Evolutionary conservation across 2,329 filamentous ascomycete species (phyloP), one percentile per base, ranked within the genome.

Genomic region (Pyricularia pennisetigena): DNA sequence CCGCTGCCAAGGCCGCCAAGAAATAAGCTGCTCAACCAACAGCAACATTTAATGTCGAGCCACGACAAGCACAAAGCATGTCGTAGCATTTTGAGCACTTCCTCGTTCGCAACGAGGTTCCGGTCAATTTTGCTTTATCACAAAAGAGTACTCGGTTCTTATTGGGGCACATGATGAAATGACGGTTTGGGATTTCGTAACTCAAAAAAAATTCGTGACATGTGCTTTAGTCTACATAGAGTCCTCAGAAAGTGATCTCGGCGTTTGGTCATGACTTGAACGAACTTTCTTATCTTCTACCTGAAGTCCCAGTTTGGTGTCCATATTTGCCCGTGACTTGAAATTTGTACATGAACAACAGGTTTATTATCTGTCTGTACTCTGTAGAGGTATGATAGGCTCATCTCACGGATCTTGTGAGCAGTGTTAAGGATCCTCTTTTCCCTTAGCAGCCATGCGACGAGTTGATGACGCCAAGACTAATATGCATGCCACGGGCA

Each of bases 1-100:
- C 86, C 76, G 88, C 89, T 80, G 87, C 87, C 81, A 91, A 91
- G 88, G 87, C 88, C 79, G 78, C 80, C 80, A 90, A 90, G 88
- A 91, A 91, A 84, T 91, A 91, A 89, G 77, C 76, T 66, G 63
- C 71, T 71, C 49, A 70, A 70, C 28, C 61, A 65, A 68, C 68
- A 70, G 64, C 68, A 66, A 63, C 68, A 68, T 67, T 61, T 68
- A 41, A 61, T 68, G 67, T 69, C 70, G 71, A 70, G 67, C 71
- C 68, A 66, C 70, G 66, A 69, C 70, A 67, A 69, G 71, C 72
- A 71, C 3, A 20, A 20, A n/a, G 41, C 41, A 20, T 54, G 20
- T 54, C 20, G 41, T 70, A 71, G 70, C 72, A 69, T 70, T 66
- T 54, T 64, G 57, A 24, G 32, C 62, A 64, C 65, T 69, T 71